Evolutionary conservation across 2,329 filamentous ascomycete genomes (phyloP), one percentile per base, ranked within the genome.

Genomic region (Fusarium sambucinum): DNA sequence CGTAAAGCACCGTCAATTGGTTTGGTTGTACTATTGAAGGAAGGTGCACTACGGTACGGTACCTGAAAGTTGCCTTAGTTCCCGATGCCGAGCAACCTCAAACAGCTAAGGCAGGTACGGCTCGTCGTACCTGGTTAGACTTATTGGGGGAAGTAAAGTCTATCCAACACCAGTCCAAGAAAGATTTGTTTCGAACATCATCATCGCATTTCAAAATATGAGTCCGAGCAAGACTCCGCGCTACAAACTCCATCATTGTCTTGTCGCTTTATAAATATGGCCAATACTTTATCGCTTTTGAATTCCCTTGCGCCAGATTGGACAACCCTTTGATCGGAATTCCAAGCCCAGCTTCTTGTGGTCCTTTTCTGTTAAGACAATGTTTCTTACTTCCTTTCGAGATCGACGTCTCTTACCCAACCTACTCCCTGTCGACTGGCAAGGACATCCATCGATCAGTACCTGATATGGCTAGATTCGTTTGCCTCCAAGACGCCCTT

Each of bases 41-140:
- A 60, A 61, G 48, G 48, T 60, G 23, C 23, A 25, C 47, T 51
- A 40, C 42, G 42, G 27, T 45, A 55, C 40, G 44, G 59, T 42
- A 45, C 37, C 42, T 63, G 35, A 32, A 50, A 40, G 33, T 52
- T 38, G 35, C 35, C 35, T 38, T 69, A 69, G 66, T 40, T 67
- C 48, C 66, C 56, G 60, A 30, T 23, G 50, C n/a, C 27, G 48
- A 66, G 63, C 48, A 62, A 59, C 33, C 45, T 66, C 66, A 66
- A 69, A 69, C 60, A 54, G 38, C 60, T 66, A 66, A 66, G 16
- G 47, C 55, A 65, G 46, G 55, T 65, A 63, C 60, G 42, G 33
- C 44, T 27, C 38, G 32, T 38, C 55, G 50, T 59, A 32, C 60
- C 45, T 64, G 41, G 19, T 41, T 50, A 27, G 35, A 27, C 30